These are phyloP conservation scores for Phytopythium ostracodes DNA, from an alignment of 352 stramenopile genomes.

Conservation along the genomic window DNA sequence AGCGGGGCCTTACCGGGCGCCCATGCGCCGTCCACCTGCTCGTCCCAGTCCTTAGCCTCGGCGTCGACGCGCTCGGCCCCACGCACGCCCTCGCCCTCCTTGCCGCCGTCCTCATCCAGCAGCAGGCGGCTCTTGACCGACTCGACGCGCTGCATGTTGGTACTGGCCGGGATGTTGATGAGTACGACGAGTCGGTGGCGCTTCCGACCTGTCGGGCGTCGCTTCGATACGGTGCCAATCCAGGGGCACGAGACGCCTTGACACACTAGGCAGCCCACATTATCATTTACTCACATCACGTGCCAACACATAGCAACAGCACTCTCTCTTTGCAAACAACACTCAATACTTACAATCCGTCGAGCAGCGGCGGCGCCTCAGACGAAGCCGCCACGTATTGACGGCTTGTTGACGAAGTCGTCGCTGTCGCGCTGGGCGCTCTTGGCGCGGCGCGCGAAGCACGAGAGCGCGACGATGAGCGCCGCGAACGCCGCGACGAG, in stretches of 20 bases:
- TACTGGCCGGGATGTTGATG: no score
- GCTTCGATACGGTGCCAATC: background rate
- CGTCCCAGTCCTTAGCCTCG: constrained; percentile 55
- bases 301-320: no score
- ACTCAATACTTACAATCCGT: constrained; percentile 2
- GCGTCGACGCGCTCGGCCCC: constrained; percentile 19
- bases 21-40: constrained; percentile 60
- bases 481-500: constrained; percentile 45
- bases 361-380: background rate
- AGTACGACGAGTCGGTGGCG: background rate
- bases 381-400: background rate
- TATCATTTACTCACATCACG: background rate
- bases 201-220: background rate
- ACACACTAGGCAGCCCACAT: background rate
- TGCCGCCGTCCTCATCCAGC: constrained; percentile 17
- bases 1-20: constrained; percentile 54
- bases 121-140: constrained; percentile 24
- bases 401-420: background rate
- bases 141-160: constrained; percentile 26
- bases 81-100: constrained; percentile 5
- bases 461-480: constrained; percentile 55
- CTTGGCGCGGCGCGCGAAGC: constrained; percentile 50
- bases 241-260: background rate
- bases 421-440: constrained; percentile 9
- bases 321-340: background rate